These are phyloP conservation scores for Boletellus sp. DNA, from an alignment of 768 basidiomycete genomes.

Conservation along the genomic window DNA sequence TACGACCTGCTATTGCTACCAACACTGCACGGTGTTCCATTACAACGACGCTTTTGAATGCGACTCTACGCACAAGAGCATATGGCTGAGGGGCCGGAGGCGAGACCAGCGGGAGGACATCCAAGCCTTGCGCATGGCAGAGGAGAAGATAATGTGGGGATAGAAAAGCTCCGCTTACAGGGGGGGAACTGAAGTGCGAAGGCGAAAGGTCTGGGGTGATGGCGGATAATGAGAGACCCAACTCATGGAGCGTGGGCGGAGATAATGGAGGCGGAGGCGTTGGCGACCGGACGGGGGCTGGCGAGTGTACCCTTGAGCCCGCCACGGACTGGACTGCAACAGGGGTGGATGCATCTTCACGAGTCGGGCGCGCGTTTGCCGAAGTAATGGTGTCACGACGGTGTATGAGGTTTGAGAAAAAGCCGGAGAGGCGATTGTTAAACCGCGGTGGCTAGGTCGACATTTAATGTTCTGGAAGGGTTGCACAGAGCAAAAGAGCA, in stretches of 20 bases:
- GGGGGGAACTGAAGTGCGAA: slow-evolving; percentile 74
- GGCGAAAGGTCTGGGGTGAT: slow-evolving; percentile 68
- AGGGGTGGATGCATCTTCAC: slow-evolving; percentile 32
- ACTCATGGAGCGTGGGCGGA: slow-evolving; percentile 67
- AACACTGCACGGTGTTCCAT: slow-evolving; percentile 90
- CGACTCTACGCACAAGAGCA: slow-evolving; percentile 74
- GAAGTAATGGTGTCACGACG: slow-evolving; percentile 51
- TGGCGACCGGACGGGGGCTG: slow-evolving; percentile 46
- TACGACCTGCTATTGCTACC: slow-evolving; percentile 84
- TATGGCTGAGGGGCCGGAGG: slow-evolving; percentile 77
- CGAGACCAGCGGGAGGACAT: slow-evolving; percentile 74
- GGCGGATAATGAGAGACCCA: slow-evolving; percentile 68
- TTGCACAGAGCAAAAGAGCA: slow-evolving; percentile 3
- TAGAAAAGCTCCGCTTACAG: slow-evolving; percentile 74
- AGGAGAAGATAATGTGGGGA: slow-evolving; percentile 78
- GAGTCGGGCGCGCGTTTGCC: slow-evolving; percentile 27
- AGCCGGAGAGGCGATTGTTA: slow-evolving; percentile 78
- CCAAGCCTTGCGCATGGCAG: slow-evolving; percentile 82
- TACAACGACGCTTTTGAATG: slow-evolving; percentile 83
- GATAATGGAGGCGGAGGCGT: slow-evolving; percentile 74
- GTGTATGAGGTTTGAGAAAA: slow-evolving; percentile 75
- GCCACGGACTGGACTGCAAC: slow-evolving; percentile 31
- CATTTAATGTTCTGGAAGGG: slow-evolving; percentile 6
- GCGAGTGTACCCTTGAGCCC: slow-evolving; percentile 53
- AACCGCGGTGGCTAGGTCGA: slow-evolving; percentile 46